These are phyloP conservation scores for Camellia oleifera DNA, from an alignment of 179 eudicot genomes.

Conservation along the genomic window DNA sequence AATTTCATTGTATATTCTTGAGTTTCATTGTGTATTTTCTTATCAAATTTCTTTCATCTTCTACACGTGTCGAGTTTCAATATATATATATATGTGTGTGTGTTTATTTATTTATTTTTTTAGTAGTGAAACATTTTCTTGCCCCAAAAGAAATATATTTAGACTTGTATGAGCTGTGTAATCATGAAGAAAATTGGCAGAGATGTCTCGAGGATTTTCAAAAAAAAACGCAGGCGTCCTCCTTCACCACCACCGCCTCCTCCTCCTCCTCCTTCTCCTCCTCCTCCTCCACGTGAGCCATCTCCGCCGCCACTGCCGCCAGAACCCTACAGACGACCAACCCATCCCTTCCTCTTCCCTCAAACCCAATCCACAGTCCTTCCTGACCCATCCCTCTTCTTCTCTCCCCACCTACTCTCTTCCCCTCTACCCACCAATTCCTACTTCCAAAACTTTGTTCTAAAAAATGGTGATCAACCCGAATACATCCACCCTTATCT, in stretches of 20 bases:
- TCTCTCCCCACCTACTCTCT: conserved; percentile 52
- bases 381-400: conserved; percentile 75
- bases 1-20: no score
- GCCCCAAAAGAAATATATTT: no score
- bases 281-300: conserved; percentile 16
- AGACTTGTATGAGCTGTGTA: no score
- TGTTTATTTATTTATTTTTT: no score
- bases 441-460: conserved; percentile 80
- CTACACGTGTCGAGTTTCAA: no score
- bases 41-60: no score
- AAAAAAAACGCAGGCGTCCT: conserved; percentile 19
- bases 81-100: no score
- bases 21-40: no score
- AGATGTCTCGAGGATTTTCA: conserved; percentile 38
- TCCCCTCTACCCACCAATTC: conserved; percentile 86
- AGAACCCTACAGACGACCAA: conserved; percentile 4
- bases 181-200: conserved; percentile 36
- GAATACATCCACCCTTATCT: conserved; percentile 85
- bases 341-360: conserved; percentile 54
- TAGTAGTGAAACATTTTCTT: no score
- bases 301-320: conserved; percentile 31
- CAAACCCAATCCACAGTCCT: conserved; percentile 50
- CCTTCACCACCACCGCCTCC: no score
- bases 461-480: conserved; percentile 82
- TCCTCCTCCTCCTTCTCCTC: no score